A percentile compares a stretch with the other conserved stretches of the same genome.
Evolutionary conservation across 768 basidiomycete genomes (phyloP).

Genomic region (Rhizopogon vinicolor): DNA sequence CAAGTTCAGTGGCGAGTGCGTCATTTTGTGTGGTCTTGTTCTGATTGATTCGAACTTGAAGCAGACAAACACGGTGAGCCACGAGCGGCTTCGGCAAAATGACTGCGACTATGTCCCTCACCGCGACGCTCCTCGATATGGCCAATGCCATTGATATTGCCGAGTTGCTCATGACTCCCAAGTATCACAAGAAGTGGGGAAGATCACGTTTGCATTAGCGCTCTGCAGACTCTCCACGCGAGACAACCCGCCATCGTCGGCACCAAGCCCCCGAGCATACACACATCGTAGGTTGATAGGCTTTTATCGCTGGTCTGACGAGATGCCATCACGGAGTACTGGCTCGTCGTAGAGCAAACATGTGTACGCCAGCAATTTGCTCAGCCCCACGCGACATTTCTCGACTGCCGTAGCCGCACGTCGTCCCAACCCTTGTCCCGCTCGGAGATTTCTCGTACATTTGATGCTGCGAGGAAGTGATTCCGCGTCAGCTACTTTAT

Average conservation of each 20-base stretch:
- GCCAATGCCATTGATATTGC: constrained; percentile 47
- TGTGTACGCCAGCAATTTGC: constrained; percentile 37
- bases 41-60: too few species aligned
- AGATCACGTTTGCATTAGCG: constrained; percentile 21
- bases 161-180: constrained; percentile 30
- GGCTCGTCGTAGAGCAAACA: constrained; percentile 70
- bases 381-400: constrained; percentile 18
- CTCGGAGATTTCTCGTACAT: too few species aligned
- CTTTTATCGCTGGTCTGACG: constrained; percentile 78
- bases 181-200: constrained; percentile 21
- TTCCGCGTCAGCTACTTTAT: too few species aligned
- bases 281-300: constrained; percentile 62
- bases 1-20: too few species aligned
- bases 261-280: constrained; percentile 33
- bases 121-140: constrained; percentile 51
- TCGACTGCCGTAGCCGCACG: constrained; percentile 26
- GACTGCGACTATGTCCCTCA: constrained; percentile 34
- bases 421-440: constrained; percentile 36
- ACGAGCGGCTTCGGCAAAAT: constrained; percentile 54
- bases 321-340: constrained; percentile 60
- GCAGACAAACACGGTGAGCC: constrained; percentile 12
- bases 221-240: constrained; percentile 14
- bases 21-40: too few species aligned
- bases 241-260: constrained; percentile 19
- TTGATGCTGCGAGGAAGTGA: too few species aligned